These are phyloP conservation scores for Fonsecaea monophora DNA, from an alignment of 2,329 filamentous ascomycete species.

Conservation along the genomic window DNA sequence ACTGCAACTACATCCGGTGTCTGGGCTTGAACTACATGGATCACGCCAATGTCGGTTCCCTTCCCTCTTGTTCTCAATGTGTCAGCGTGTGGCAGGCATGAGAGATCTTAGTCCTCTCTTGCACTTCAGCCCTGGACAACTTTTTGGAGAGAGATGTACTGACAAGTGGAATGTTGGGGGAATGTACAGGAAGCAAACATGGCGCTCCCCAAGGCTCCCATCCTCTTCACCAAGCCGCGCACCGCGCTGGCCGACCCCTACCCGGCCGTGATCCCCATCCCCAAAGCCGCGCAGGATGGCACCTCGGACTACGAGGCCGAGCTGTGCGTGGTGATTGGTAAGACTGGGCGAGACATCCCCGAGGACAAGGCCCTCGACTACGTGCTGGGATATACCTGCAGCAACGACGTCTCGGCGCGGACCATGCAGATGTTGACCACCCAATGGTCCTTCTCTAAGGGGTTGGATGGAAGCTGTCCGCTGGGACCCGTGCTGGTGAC, in stretches of 20 bases:
- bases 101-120: background rate
- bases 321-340: conserved; percentile 49
- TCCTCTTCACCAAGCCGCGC: conserved; percentile 50
- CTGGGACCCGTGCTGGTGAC: conserved; percentile 46
- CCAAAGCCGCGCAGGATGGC: conserved; percentile 48
- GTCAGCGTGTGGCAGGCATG: background rate
- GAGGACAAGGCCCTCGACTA: conserved; percentile 48
- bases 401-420: conserved; percentile 52
- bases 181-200: conserved; percentile 46
- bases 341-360: conserved; percentile 48
- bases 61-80: background rate
- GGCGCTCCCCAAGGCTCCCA: conserved; percentile 47
- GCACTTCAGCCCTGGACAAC: background rate
- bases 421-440: conserved; percentile 47
- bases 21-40: conserved; percentile 56
- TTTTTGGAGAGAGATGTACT: background rate
- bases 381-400: conserved; percentile 50
- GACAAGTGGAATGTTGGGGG: background rate
- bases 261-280: conserved; percentile 42
- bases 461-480: conserved; percentile 51
- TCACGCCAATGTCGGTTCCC: conserved; percentile 43
- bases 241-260: conserved; percentile 46
- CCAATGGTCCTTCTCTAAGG: conserved; percentile 52
- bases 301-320: conserved; percentile 53
- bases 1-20: conserved; percentile 50